A percentile compares a stretch with the other conserved stretches of the same genome.
Conservation (phyloP, 164 flowering plant genomes). For the Echeveria elegans region DNA sequence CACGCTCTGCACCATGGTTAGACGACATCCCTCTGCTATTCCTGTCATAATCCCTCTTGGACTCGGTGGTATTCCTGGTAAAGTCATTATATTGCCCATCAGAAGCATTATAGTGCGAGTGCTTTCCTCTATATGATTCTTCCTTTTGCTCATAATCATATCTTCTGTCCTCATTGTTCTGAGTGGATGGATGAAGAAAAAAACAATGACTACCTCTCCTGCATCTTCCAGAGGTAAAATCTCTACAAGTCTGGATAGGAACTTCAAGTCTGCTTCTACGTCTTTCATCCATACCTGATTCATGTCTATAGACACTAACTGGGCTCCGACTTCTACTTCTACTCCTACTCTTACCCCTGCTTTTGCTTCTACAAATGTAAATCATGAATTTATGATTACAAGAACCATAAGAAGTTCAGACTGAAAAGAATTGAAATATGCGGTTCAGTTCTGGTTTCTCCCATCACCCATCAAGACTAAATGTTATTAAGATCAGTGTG, state of each 20-base stretch:
- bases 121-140: constrained; percentile 21
- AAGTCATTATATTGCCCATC: constrained; percentile 21
- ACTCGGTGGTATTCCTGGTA: constrained; percentile 16
- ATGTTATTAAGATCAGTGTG: neutral
- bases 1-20: constrained; percentile 31
- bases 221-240: constrained; percentile 53
- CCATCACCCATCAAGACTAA: neutral
- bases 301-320: constrained; percentile 26
- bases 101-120: constrained; percentile 30
- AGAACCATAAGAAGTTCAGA: neutral
- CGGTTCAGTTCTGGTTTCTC: neutral
- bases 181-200: constrained; percentile 43
- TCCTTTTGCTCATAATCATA: constrained; percentile 23
- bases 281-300: constrained; percentile 31
- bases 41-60: constrained; percentile 25
- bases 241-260: constrained; percentile 34
- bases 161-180: constrained; percentile 26
- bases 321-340: constrained; percentile 45
- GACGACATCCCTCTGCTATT: constrained; percentile 23
- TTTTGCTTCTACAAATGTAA: neutral
- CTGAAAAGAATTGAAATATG: neutral
- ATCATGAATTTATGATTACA: neutral
- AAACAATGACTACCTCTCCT: constrained; percentile 49
- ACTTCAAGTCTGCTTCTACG: constrained; percentile 30
- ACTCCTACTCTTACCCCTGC: constrained; percentile 15